Percentiles rank a stretch among this genome's conserved stretches.
Evolutionary conservation across 768 basidiomycete genomes (phyloP).

Genomic region (Trametes villosa): DNA sequence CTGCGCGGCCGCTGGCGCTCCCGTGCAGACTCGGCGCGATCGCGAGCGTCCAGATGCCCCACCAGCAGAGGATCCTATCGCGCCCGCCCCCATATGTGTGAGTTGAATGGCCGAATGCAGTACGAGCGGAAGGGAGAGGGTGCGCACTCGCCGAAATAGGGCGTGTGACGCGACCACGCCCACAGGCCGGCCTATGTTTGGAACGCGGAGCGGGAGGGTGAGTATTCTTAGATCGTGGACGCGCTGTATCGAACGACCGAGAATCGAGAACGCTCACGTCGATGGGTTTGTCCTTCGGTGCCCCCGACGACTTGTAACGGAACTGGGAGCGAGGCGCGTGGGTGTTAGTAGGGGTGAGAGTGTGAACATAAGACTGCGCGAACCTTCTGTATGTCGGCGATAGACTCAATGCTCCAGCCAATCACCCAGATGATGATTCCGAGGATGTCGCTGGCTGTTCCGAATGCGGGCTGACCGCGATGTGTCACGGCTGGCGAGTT

Average conservation of each 20-base stretch:
- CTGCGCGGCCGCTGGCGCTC: conserved; percentile 47
- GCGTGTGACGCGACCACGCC: conserved; percentile 66
- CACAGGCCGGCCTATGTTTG: conserved; percentile 50
- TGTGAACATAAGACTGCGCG: not conserved
- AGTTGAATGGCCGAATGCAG: conserved; percentile 3
- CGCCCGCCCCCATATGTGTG: too few species aligned
- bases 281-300: conserved; percentile 54
- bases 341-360: not conserved
- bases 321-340: conserved; percentile 39
- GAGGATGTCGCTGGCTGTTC: conserved; percentile 63
- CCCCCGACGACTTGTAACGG: conserved; percentile 53
- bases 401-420: conserved; percentile 59
- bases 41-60: conserved; percentile 65
- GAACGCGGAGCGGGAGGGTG: not conserved
- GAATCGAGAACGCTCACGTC: too few species aligned
- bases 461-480: conserved; percentile 60
- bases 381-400: conserved; percentile 65
- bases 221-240: not conserved
- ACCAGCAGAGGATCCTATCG: conserved; percentile 67
- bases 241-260: not conserved
- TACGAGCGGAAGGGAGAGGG: conserved; percentile 11
- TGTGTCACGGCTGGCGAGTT: conserved; percentile 69
- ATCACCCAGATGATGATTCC: conserved; percentile 65
- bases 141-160: conserved; percentile 72
- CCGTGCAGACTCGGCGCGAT: conserved; percentile 58